phyloP scores from a whole-genome alignment of 2,329 filamentous ascomycete genomes.

The Hypoxylon sp. region DNA sequence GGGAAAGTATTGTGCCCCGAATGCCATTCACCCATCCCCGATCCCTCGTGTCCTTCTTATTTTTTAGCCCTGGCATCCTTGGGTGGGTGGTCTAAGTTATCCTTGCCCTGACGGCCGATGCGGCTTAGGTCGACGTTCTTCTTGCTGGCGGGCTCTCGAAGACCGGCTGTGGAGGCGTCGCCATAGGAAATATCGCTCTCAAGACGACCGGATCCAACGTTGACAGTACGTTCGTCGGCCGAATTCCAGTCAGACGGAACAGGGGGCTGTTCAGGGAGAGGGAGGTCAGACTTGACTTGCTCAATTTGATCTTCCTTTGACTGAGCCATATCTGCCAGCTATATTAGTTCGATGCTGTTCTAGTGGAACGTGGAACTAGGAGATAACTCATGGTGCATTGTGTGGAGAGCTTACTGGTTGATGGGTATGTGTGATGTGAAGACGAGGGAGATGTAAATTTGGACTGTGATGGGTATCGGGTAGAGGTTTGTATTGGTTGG shows the following conservation, averaged over 20 bases:
- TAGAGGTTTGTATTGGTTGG: background rate
- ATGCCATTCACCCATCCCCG: background rate
- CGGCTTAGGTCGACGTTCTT: conserved; percentile 69
- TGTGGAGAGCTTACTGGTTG: conserved; percentile 13
- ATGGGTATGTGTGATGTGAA: background rate
- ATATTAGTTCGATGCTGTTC: conserved; percentile 1
- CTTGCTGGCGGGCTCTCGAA: conserved; percentile 72
- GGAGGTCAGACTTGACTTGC: conserved; percentile 78
- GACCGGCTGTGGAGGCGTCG: conserved; percentile 63
- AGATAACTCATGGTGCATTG: background rate
- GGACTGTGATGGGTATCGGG: background rate
- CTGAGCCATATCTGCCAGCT: conserved; percentile 56
- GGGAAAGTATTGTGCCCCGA: background rate
- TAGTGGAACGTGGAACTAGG: background rate
- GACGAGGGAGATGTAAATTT: background rate
- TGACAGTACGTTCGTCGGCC: conserved; percentile 75
- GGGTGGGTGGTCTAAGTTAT: conserved; percentile 68
- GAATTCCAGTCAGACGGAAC: conserved; percentile 85
- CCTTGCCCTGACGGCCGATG: conserved; percentile 75
- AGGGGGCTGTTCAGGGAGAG: conserved; percentile 83
- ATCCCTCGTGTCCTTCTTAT: background rate
- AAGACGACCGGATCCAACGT: conserved; percentile 75
- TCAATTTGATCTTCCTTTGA: conserved; percentile 77
- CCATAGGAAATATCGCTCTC: conserved; percentile 68
- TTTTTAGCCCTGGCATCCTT: conserved; percentile 66